Evolutionary conservation across 2,329 filamentous ascomycete species (phyloP).

Genomic region (Clathrospora elynae): DNA sequence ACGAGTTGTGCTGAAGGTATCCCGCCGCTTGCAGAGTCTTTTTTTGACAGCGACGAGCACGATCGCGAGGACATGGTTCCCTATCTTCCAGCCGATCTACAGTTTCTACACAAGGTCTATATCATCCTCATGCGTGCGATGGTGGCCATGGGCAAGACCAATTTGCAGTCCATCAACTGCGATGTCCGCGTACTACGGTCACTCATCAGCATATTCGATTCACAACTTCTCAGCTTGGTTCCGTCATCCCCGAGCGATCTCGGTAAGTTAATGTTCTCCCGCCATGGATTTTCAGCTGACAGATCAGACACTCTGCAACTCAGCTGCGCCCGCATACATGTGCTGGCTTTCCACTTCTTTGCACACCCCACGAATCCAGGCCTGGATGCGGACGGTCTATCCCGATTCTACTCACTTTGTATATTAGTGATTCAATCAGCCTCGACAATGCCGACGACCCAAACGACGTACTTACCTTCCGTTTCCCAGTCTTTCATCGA

Average conservation of each 20-base stretch:
- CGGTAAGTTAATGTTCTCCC: slow-evolving; percentile 24
- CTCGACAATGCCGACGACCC: slow-evolving; percentile 23
- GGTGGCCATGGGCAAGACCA: slow-evolving; percentile 41
- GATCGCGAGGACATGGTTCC: slow-evolving; percentile 42
- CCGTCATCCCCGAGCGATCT: slow-evolving; percentile 40
- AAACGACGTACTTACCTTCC: slow-evolving; percentile 33
- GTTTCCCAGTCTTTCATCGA: slow-evolving; percentile 44
- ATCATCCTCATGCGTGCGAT: slow-evolving; percentile 43
- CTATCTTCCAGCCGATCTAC: slow-evolving; percentile 38
- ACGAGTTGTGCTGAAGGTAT: slow-evolving; percentile 44
- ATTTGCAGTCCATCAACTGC: slow-evolving; percentile 40
- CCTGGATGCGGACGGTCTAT: slow-evolving; percentile 36
- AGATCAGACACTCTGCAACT: slow-evolving; percentile 40
- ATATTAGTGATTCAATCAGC: slow-evolving; percentile 39
- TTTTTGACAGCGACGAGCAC: slow-evolving; percentile 41
- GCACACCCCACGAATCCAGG: slow-evolving; percentile 34
- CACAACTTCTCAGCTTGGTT: slow-evolving; percentile 38
- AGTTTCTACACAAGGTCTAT: slow-evolving; percentile 43
- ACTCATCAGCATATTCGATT: slow-evolving; percentile 45
- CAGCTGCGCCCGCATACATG: slow-evolving; percentile 43
- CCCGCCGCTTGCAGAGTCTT: slow-evolving; percentile 43
- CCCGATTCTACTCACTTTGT: slow-evolving; percentile 41
- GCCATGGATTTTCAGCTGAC: slow-evolving; percentile 15
- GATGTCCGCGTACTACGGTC: slow-evolving; percentile 41
- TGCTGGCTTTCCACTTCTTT: slow-evolving; percentile 47